Base-by-base conservation (phyloP, 2,329 filamentous ascomycete genomes). In the Septoria petroselini region DNA sequence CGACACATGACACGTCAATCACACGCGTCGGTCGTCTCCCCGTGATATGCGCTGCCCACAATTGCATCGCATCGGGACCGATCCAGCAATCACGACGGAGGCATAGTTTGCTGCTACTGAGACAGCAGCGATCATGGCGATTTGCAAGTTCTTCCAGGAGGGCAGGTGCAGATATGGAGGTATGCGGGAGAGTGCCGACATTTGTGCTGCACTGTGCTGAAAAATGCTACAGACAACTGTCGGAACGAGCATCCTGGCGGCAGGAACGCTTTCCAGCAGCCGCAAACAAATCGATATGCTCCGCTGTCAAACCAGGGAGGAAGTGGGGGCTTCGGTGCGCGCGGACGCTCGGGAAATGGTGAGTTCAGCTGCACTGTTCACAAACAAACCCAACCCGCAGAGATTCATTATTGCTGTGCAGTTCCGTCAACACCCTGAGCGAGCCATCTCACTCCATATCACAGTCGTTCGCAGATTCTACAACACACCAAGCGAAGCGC, bases 81-180 rank as follows among this genome's bases (percentile, higher is more conserved):
- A n/a, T n/a, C n/a, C n/a, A n/a, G n/a, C n/a, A n/a, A n/a, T n/a
- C n/a, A n/a, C n/a, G n/a, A n/a, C n/a, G n/a, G n/a, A n/a, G n/a
- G n/a, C n/a, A n/a, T n/a, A n/a, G n/a, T n/a, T n/a, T n/a, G 40
- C 40, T 18, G 18, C 14, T 27, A 9, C 5, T 9, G 23, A 27
- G 23, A 9, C 5, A 27, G 23, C 5, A 27, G 23, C 23, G 5
- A 27, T 9, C 7, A 58, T 58, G 55, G 48, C 48, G 11, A 64
- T 85, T 48, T 88, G 85, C 73, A 76, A 69, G 56, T 88, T 80
- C 66, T 88, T 76, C 62, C 76, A 78, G 64, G 76, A 83, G 65
- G 83, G 83, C 35, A 75, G 74, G 55, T 89, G 85, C 73, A 80
- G 72, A 62, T 82, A 78, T 64, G 84, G 84, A 70, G 73, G 83